Evolutionary conservation across 164 flowering plant species (phyloP).

Genomic region (Vitis riparia): DNA sequence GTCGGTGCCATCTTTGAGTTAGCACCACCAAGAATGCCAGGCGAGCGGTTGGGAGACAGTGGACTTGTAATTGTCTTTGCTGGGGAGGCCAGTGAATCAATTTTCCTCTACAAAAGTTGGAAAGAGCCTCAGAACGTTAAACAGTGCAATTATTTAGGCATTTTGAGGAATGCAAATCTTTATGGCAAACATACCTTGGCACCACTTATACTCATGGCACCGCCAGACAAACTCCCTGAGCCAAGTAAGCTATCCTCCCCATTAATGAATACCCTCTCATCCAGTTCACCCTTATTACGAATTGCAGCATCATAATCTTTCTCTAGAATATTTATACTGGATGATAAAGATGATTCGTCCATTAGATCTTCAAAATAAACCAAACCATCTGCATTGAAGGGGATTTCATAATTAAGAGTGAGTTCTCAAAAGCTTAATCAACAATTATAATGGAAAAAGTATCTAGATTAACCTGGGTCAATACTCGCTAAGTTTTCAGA

Average conservation of each 20-base stretch:
- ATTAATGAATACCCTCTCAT: constrained; percentile 79
- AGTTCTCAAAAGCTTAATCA: constrained; percentile 1
- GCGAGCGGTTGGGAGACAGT: constrained; percentile 74
- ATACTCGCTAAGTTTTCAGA: constrained; percentile 53
- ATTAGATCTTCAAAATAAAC: constrained; percentile 74
- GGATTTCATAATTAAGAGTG: neutral
- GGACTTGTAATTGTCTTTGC: constrained; percentile 69
- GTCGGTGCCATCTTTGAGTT: constrained; percentile 62
- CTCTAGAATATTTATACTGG: constrained; percentile 61
- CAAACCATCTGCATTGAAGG: constrained; percentile 70
- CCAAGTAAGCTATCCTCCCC: constrained; percentile 87
- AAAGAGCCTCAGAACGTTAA: neutral
- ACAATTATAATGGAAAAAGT: neutral
- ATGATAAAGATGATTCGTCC: constrained; percentile 63
- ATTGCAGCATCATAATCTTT: constrained; percentile 78
- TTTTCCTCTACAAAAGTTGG: constrained; percentile 58
- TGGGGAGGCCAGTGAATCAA: constrained; percentile 72
- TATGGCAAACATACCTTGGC: constrained; percentile 56
- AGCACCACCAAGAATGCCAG: constrained; percentile 38
- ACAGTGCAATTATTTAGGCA: neutral
- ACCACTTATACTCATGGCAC: constrained; percentile 52
- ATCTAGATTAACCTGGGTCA: constrained; percentile 49
- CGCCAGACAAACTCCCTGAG: constrained; percentile 82
- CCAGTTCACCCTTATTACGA: constrained; percentile 68
- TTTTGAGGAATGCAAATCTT: neutral